These are phyloP conservation scores for Thielaviopsis ethacetica DNA, from an alignment of 2,329 filamentous ascomycete species.

Conservation along the genomic window DNA sequence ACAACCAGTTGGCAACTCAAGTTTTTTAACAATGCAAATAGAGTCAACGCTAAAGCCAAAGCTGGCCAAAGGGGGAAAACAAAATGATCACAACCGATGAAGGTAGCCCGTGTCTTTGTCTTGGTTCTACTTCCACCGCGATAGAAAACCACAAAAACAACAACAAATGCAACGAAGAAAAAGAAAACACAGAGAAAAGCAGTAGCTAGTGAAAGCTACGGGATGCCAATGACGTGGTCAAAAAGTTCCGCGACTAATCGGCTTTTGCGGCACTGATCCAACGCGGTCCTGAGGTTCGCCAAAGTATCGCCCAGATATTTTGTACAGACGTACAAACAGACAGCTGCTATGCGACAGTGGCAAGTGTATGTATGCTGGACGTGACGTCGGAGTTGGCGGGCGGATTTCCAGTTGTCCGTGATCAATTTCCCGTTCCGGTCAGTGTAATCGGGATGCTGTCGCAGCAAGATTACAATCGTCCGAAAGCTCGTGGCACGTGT, in stretches of 20 bases:
- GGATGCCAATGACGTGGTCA: neutral
- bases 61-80: neutral
- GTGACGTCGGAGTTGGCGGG: neutral
- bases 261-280: neutral
- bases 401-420: neutral
- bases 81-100: neutral
- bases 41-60: neutral
- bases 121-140: neutral
- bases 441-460: neutral
- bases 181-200: neutral
- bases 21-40: neutral
- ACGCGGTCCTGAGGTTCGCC: neutral
- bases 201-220: neutral
- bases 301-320: neutral
- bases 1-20: neutral
- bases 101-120: neutral
- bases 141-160: neutral
- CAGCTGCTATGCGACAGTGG: neutral
- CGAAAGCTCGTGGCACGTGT: neutral
- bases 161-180: neutral
- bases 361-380: neutral
- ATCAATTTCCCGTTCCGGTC: neutral
- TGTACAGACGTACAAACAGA: neutral
- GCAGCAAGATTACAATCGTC: neutral
- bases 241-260: neutral